These are phyloP conservation scores for Coemansia sp. DNA, from an alignment of 192 early-diverging fungal genomes.

Conservation along the genomic window DNA sequence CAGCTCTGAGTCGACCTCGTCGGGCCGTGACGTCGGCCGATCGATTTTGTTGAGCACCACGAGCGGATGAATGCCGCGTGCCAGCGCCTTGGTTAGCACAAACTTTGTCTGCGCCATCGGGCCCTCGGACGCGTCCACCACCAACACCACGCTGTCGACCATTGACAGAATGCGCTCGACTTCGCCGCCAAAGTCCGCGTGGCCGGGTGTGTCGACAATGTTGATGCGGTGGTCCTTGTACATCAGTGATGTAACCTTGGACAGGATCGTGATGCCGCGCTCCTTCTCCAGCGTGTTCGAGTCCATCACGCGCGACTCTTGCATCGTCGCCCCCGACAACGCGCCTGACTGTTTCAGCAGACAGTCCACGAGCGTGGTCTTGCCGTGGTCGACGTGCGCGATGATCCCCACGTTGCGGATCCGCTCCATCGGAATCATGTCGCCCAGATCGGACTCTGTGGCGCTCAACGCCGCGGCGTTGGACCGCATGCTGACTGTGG, in stretches of 20 bases:
- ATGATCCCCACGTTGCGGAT: conserved; percentile 56
- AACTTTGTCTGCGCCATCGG: conserved; percentile 90
- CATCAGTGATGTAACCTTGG: conserved; percentile 71
- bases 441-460: conserved; percentile 30
- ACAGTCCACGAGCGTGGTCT: conserved; percentile 67
- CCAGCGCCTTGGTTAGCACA: conserved; percentile 76
- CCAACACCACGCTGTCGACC: conserved; percentile 82
- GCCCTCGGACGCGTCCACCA: conserved; percentile 83
- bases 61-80: conserved; percentile 64
- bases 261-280: conserved; percentile 86
- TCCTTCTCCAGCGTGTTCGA: conserved; percentile 77
- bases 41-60: conserved; percentile 87
- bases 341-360: conserved; percentile 57
- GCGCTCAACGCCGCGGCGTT: background rate
- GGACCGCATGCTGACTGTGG: background rate
- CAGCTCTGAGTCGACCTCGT: conserved; percentile 75
- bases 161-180: conserved; percentile 85
- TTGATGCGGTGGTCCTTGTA: conserved; percentile 77
- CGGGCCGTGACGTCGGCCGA: conserved; percentile 66
- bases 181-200: conserved; percentile 67
- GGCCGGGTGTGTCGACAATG: conserved; percentile 84
- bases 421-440: conserved; percentile 44
- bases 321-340: conserved; percentile 53
- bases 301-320: conserved; percentile 77
- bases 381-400: conserved; percentile 88